phyloP scores from a whole-genome alignment of 257 asterid species.

The Solanum gandarillasii region DNA sequence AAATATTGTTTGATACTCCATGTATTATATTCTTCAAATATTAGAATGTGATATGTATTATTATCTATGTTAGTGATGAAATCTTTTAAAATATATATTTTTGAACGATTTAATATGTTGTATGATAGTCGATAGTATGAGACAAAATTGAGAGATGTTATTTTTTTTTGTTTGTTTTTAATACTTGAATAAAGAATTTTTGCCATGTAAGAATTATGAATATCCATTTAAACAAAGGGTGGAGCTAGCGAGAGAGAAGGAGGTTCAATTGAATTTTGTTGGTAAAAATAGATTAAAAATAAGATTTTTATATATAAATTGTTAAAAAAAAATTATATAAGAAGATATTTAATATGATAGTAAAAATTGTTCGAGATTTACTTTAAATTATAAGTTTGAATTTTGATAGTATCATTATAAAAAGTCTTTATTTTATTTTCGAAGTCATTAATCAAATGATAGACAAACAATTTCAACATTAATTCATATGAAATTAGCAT shows the following conservation, averaged over 20 bases:
- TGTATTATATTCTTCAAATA: background rate
- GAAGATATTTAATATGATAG: background rate
- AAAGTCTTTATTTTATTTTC: background rate
- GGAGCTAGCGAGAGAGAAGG: background rate
- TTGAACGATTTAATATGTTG: background rate
- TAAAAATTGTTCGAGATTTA: background rate
- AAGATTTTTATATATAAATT: too few relatives aligned
- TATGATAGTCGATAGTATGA: background rate
- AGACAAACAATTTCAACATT: background rate
- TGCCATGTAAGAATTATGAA: background rate
- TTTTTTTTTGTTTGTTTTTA: too few relatives aligned
- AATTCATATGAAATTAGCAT: background rate
- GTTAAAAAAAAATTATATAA: too few relatives aligned
- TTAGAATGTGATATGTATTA: too few relatives aligned
- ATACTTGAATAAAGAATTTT: too few relatives aligned
- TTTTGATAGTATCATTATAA: too few relatives aligned
- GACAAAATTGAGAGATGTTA: too few relatives aligned
- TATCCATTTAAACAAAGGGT: too few relatives aligned
- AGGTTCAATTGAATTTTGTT: background rate
- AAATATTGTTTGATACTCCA: background rate
- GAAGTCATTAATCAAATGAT: background rate
- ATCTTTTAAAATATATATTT: too few relatives aligned
- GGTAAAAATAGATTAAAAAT: too few relatives aligned
- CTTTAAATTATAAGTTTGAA: background rate
- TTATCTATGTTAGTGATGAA: too few relatives aligned